Conservation (phyloP, 2,329 filamentous ascomycete genomes). For the Rosellinia necatrix region DNA sequence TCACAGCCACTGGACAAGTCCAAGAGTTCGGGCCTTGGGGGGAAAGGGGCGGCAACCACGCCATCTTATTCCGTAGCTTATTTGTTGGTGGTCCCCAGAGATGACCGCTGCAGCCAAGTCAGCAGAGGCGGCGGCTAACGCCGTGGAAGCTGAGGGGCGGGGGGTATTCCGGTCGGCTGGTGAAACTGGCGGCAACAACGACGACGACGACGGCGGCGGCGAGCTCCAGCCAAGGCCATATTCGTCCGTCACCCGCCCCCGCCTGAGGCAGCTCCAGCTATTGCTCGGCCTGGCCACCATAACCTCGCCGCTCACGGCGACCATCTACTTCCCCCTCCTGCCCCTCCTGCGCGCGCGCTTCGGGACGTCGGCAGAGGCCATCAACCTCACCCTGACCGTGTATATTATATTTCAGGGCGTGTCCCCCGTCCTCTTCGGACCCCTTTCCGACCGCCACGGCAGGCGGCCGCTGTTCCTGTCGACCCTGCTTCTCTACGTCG, state of each 20-base stretch:
- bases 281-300: not conserved
- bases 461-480: not conserved
- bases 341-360: not conserved
- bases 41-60: too few species aligned
- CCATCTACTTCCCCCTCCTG: constrained; percentile 8
- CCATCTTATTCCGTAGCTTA: too few species aligned
- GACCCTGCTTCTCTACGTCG: not conserved
- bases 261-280: not conserved
- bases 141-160: not conserved
- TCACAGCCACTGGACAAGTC: too few species aligned
- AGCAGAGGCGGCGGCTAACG: too few species aligned
- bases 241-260: not conserved
- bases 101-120: too few species aligned
- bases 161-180: too few species aligned
- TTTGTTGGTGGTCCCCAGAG: too few species aligned
- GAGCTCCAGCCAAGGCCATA: not conserved
- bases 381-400: constrained; percentile 7
- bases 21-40: too few species aligned
- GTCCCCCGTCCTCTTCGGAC: not conserved
- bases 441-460: not conserved
- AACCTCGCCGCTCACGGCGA: not conserved
- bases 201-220: not conserved
- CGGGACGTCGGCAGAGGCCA: constrained; percentile 2
- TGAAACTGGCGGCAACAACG: too few species aligned
- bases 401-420: constrained; percentile 13